Evolutionary conservation across 495 filamentous ascomycete genomes (phyloP), one percentile per base, ranked within the genome.

Genomic region (Aspergillus heteromorphus): DNA sequence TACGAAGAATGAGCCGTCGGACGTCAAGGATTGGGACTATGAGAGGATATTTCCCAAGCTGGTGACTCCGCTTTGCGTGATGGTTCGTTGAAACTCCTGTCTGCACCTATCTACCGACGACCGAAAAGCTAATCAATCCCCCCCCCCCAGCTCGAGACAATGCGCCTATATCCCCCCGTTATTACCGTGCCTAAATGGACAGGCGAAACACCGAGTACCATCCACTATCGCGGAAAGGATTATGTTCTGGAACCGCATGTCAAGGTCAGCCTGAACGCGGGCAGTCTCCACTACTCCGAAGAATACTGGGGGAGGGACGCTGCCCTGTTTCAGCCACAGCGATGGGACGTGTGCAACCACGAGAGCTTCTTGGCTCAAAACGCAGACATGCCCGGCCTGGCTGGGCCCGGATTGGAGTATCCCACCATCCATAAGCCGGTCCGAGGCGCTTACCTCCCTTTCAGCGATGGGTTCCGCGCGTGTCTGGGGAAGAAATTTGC

Each of bases 401-500:
- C 20, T 25, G 59, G 13, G 6, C 53, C 62, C 0, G 62, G 62
- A 1, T 25, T 65, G 38, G 62, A 65, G 27, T 56, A 55, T 23
- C 17, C 41, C 71, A 31, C 67, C 69, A 19, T 75, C 83, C 49
- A 86, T 80, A 70, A 77, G 19, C 86, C 86, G 0, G 71, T 74
- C 0, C 73, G 79, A n/a, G 86, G 87, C 2, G 75, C 82, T 1
- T 91, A 78, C 59, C 70, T 91, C 13, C 85, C 89, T 0, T 92
- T 91, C 67, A 84, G 81, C 45, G 87, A 89, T 21, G 88, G 89
- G 1, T 71, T 78, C 29, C 78, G 89, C 10, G 81, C 82, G 6
- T 92, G 89, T 61, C 67, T 89, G 18, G 89, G 89, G 10, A 74
- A 82, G 19, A 80, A 85, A 31, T 87, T 92, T 49, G 84, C 87